Evolutionary conservation across 1,139 yeast genomes (phyloP).

Genomic region (Protomyces inundatus): DNA sequence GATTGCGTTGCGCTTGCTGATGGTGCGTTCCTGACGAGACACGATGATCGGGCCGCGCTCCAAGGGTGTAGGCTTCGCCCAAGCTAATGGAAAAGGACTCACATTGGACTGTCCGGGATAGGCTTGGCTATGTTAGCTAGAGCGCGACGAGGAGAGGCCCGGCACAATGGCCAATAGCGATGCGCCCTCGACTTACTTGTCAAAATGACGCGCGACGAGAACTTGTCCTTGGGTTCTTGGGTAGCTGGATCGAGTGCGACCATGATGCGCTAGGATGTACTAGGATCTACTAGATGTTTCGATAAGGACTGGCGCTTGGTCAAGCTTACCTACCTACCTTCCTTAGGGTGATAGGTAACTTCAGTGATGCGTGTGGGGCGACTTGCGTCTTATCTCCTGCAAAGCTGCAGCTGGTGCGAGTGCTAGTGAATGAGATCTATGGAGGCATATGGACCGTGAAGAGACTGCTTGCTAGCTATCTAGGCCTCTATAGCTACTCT

Average conservation of each 20-base stretch:
- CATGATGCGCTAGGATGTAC: background rate
- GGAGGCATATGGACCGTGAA: background rate
- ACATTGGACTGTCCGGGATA: constrained; percentile 49
- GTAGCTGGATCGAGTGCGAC: background rate
- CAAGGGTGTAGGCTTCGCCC: constrained; percentile 49
- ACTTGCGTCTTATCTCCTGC: background rate
- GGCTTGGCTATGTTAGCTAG: constrained; percentile 42
- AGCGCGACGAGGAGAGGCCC: background rate
- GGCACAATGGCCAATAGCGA: too few species aligned
- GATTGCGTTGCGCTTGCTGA: constrained; percentile 48
- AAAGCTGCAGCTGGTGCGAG: background rate
- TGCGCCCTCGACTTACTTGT: background rate
- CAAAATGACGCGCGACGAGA: constrained; percentile 17
- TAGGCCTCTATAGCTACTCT: too few species aligned
- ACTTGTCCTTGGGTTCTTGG: background rate
- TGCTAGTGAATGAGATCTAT: too few species aligned
- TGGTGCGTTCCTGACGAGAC: constrained; percentile 42
- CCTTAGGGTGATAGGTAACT: too few species aligned
- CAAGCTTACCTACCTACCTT: too few species aligned
- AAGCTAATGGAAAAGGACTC: constrained; percentile 46
- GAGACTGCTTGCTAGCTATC: too few species aligned
- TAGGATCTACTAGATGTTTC: too few species aligned
- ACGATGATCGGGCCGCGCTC: constrained; percentile 48
- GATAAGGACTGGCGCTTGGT: background rate
- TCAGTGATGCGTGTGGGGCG: background rate